These are phyloP conservation scores for Pyronema omphalodes DNA, from an alignment of 495 filamentous ascomycete species.

Conservation along the genomic window DNA sequence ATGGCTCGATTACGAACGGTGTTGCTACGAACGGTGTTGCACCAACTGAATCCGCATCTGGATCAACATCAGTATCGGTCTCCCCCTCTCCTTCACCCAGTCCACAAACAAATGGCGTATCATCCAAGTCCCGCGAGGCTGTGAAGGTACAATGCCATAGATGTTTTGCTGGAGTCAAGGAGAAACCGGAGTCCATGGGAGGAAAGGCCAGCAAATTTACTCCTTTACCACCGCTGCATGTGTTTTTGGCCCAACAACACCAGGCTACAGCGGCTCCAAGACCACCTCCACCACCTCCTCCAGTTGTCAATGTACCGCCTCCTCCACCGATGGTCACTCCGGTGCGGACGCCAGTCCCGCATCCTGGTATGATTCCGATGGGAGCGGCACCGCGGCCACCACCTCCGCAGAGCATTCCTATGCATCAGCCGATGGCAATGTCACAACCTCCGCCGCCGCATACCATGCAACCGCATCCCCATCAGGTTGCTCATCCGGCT, in stretches of 20 bases:
- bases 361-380: not conserved
- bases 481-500: too few relatives aligned
- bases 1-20: constrained; percentile 8
- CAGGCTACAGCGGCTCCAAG: constrained; percentile 9
- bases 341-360: not conserved
- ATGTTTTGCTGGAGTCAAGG: constrained; percentile 14
- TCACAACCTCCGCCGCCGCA: too few relatives aligned
- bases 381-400: too few relatives aligned
- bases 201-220: constrained; percentile 11
- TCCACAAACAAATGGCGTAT: constrained; percentile 10
- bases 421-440: too few relatives aligned
- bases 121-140: constrained; percentile 3
- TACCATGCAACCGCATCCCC: too few relatives aligned
- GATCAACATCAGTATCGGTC: too few relatives aligned
- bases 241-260: constrained; percentile 20
- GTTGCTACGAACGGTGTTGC: not conserved
- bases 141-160: constrained; percentile 17
- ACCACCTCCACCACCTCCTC: constrained; percentile 13
- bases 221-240: constrained; percentile 18
- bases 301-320: constrained; percentile 18
- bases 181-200: constrained; percentile 9
- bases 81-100: not conserved
- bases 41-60: too few relatives aligned
- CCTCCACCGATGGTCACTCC: constrained; percentile 1
- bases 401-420: too few relatives aligned